A percentile compares a stretch with the other conserved stretches of the same genome.
Conservation (phyloP, 2,329 filamentous ascomycete species). For the Paraphaeosphaeria sporulosa region DNA sequence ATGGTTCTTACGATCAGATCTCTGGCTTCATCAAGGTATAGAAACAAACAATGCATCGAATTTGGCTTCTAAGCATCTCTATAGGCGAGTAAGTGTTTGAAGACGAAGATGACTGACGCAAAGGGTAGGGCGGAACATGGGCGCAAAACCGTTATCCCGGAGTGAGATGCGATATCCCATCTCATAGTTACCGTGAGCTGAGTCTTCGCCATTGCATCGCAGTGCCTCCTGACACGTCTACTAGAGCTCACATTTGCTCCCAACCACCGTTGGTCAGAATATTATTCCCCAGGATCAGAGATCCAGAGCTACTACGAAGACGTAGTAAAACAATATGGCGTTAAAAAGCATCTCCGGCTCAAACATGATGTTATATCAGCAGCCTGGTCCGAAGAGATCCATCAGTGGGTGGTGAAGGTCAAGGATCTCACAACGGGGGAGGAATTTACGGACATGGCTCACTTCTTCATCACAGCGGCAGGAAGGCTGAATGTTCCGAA, state of each 20-base stretch:
- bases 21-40: background rate
- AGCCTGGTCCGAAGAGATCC: background rate
- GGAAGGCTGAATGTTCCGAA: background rate
- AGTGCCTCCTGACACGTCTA: background rate
- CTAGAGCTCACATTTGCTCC: background rate
- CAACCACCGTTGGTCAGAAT: background rate
- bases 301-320: background rate
- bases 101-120: background rate
- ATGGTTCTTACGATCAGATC: too few species aligned
- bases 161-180: conserved; percentile 1
- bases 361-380: background rate
- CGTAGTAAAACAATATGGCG: background rate
- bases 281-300: background rate
- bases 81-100: background rate
- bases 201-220: background rate
- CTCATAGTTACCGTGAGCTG: background rate
- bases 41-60: background rate
- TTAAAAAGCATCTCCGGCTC: background rate
- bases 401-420: background rate
- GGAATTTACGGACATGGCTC: background rate
- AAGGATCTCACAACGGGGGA: background rate
- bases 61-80: too few species aligned
- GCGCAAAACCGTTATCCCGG: background rate
- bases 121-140: background rate
- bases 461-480: background rate